These are phyloP conservation scores for Scheffersomyces quercinus DNA, from an alignment of 1,139 yeast genomes.

Conservation along the genomic window DNA sequence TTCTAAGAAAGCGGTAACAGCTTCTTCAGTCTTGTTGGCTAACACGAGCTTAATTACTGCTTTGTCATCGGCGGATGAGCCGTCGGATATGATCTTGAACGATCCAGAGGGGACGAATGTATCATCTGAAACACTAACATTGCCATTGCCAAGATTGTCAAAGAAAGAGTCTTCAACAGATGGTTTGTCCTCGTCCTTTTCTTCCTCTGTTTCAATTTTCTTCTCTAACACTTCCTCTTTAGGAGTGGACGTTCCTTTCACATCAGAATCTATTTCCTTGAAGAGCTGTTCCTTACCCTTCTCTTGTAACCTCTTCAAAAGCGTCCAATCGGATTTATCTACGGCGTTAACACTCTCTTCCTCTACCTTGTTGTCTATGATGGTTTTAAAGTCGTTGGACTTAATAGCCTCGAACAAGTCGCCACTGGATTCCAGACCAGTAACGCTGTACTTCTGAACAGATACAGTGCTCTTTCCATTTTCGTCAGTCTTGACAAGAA, in stretches of 20 bases:
- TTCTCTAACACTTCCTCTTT: constrained; percentile 19
- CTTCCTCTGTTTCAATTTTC: constrained; percentile 9
- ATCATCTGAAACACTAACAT: constrained; percentile 15
- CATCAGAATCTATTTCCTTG: constrained; percentile 23
- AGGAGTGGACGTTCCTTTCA: constrained; percentile 15
- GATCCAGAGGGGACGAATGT: constrained; percentile 46
- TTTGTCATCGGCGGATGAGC: constrained; percentile 31
- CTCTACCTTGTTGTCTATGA: constrained; percentile 54
- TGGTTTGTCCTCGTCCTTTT: constrained; percentile 23
- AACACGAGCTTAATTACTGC: constrained; percentile 60
- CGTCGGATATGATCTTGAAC: constrained; percentile 34
- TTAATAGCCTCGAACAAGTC: constrained; percentile 61
- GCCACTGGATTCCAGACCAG: constrained; percentile 39
- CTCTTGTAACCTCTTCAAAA: constrained; percentile 57
- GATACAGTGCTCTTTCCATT: constrained; percentile 47
- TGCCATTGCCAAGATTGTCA: constrained; percentile 41
- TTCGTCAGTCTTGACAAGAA: constrained; percentile 48
- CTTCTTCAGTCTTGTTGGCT: constrained; percentile 62
- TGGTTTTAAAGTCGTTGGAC: constrained; percentile 50
- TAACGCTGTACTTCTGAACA: constrained; percentile 50
- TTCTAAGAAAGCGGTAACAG: constrained; percentile 67
- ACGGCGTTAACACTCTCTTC: constrained; percentile 37
- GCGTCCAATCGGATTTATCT: constrained; percentile 75
- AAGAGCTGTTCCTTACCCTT: constrained; percentile 49
- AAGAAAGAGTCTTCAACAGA: constrained; percentile 50